Conservation (phyloP, 225 moss, liverwort and hornwort genomes). For the Pseudisothecium myosuroides region DNA sequence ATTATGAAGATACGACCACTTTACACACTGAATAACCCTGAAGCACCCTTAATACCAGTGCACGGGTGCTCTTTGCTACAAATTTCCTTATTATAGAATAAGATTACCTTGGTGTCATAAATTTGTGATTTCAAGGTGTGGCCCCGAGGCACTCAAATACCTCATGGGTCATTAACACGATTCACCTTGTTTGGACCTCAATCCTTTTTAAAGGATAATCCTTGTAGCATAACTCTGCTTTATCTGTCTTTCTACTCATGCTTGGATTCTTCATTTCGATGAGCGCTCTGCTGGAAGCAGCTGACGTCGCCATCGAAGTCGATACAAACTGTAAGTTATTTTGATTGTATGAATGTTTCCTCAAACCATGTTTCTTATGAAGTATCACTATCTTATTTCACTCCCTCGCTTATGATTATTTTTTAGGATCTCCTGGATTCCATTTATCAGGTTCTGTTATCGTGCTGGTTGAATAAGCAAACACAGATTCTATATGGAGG, state of each 20-base stretch:
- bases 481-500: background rate
- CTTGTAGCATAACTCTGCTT: background rate
- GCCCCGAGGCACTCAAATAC: background rate
- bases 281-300: background rate
- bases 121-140: background rate
- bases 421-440: background rate
- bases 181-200: background rate
- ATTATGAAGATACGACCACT: background rate
- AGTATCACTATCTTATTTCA: background rate
- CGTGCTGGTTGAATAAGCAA: background rate
- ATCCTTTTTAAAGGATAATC: background rate
- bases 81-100: background rate
- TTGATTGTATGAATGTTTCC: background rate
- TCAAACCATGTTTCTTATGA: background rate
- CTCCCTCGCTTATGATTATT: background rate
- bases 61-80: slow-evolving; percentile 5
- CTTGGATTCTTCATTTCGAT: background rate
- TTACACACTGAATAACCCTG: background rate
- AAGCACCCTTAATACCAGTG: slow-evolving; percentile 5
- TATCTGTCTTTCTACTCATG: background rate
- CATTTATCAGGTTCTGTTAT: background rate
- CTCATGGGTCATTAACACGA: background rate
- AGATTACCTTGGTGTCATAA: background rate
- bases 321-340: background rate
- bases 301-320: background rate